Conservation (phyloP, 768 basidiomycete genomes). For the Russula ochroleuca region DNA sequence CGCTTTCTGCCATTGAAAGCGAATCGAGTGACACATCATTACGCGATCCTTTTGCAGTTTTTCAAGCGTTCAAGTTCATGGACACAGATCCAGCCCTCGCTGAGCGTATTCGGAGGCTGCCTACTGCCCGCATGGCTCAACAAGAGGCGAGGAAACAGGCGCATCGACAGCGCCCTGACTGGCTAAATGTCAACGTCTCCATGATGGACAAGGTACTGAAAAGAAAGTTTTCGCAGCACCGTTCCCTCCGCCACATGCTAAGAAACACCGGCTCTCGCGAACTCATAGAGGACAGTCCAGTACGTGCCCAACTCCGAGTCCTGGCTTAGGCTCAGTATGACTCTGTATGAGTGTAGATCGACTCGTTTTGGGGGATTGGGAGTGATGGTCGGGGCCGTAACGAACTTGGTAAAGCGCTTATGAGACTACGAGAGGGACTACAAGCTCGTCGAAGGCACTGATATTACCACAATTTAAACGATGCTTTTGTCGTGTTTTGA, state of each 20-base stretch:
- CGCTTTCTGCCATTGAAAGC: conserved; percentile 4
- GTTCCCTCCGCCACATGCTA: conserved; percentile 35
- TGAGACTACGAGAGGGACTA: conserved; percentile 37
- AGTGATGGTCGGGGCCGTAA: conserved; percentile 38
- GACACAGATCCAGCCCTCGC: conserved; percentile 12
- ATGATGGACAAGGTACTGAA: conserved; percentile 40
- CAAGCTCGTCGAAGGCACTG: conserved; percentile 28
- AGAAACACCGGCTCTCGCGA: conserved; percentile 39
- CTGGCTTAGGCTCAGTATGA: no score
- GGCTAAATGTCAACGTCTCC: conserved; percentile 20
- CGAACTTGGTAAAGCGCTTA: conserved; percentile 42
- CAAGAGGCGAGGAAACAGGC: conserved; percentile 17
- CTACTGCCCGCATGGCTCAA: conserved; percentile 24
- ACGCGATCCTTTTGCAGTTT: conserved; percentile 13
- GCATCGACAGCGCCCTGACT: conserved; percentile 18
- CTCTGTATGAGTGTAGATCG: conserved; percentile 32
- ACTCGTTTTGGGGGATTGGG: conserved; percentile 44
- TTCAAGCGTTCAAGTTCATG: conserved; percentile 26
- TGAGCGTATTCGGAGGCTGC: conserved; percentile 16
- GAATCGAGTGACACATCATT: neutral
- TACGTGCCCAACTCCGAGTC: neutral
- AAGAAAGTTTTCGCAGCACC: conserved; percentile 42
- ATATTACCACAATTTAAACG: neutral
- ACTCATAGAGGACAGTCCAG: conserved; percentile 38
- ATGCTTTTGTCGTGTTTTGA: no score